Conservation (phyloP, 768 basidiomycete species). For the Suillus variegatus region DNA sequence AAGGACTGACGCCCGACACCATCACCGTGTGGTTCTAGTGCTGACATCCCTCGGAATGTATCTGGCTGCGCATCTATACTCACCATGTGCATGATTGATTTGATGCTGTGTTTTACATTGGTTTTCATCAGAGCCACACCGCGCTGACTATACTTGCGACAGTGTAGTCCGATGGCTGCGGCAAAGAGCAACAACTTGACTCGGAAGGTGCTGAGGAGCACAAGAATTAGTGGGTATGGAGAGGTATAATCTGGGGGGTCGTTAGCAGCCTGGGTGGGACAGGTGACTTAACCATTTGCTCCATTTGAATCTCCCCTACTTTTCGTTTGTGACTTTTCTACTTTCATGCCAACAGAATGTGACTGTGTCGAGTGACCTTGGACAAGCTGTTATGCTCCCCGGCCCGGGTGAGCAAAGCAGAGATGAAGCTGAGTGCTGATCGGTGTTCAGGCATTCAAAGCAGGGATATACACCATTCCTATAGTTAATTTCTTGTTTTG, state of each 20-base stretch:
- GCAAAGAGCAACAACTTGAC: background rate
- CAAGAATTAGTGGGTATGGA: background rate
- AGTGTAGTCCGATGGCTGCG: background rate
- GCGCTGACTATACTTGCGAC: background rate
- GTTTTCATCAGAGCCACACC: background rate
- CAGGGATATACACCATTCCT: background rate
- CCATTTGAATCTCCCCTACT: background rate
- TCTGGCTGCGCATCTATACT: too few species aligned
- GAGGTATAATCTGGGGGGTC: background rate
- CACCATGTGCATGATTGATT: background rate
- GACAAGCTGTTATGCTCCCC: background rate
- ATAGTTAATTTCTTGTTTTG: background rate
- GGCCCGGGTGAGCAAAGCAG: background rate
- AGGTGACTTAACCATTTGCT: background rate
- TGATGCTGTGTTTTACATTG: background rate
- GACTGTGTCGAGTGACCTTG: background rate
- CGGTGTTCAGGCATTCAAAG: background rate
- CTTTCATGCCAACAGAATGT: background rate
- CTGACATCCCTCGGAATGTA: too few species aligned
- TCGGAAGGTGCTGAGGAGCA: background rate
- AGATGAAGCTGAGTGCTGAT: background rate
- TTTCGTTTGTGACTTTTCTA: background rate
- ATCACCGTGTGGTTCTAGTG: too few species aligned
- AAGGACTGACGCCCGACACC: too few species aligned
- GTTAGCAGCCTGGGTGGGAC: too few species aligned